Evolutionary conservation across 208 protist genomes (phyloP).

Genomic region (Phytomonas sp.): DNA sequence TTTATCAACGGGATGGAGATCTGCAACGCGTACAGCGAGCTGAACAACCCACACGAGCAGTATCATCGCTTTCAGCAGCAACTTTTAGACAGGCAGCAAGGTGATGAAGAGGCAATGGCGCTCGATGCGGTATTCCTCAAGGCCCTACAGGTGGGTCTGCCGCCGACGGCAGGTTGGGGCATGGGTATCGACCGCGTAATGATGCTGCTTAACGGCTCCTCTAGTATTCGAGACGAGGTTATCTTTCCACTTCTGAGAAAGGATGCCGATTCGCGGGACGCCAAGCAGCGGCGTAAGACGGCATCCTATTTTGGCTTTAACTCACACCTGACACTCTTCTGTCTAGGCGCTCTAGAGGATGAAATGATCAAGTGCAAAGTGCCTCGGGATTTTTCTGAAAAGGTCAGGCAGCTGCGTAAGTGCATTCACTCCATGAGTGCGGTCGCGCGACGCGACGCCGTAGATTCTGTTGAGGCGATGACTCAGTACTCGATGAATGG

Average conservation of each 20-base stretch:
- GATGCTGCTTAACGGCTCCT: constrained; percentile 89
- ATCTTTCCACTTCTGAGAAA: constrained; percentile 81
- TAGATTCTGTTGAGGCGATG: constrained; percentile 8
- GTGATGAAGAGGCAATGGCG: constrained; percentile 91
- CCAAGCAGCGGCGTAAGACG: constrained; percentile 55
- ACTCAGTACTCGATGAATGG: constrained; percentile 16
- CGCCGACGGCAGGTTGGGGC: constrained; percentile 93
- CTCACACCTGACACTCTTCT: constrained; percentile 79
- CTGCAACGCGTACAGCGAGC: constrained; percentile 95
- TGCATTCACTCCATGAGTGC: constrained; percentile 39
- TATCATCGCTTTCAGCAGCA: constrained; percentile 92
- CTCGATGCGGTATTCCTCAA: constrained; percentile 92
- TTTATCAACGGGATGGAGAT: constrained; percentile 93
- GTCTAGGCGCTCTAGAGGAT: constrained; percentile 65
- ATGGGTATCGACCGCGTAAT: constrained; percentile 93
- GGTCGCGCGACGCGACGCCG: constrained; percentile 12
- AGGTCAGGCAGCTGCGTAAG: constrained; percentile 51
- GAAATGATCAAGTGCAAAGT: constrained; percentile 54
- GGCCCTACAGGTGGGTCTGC: constrained; percentile 92
- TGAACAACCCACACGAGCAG: constrained; percentile 96
- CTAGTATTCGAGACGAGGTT: constrained; percentile 81
- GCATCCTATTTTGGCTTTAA: constrained; percentile 81
- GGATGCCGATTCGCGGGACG: constrained; percentile 67
- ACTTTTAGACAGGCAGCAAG: constrained; percentile 64
- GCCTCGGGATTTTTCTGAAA: constrained; percentile 34